A percentile compares a stretch with the other conserved stretches of the same genome.
These are phyloP conservation scores for Delitschia confertaspora DNA, from an alignment of 495 filamentous ascomycete species.

Conservation along the genomic window DNA sequence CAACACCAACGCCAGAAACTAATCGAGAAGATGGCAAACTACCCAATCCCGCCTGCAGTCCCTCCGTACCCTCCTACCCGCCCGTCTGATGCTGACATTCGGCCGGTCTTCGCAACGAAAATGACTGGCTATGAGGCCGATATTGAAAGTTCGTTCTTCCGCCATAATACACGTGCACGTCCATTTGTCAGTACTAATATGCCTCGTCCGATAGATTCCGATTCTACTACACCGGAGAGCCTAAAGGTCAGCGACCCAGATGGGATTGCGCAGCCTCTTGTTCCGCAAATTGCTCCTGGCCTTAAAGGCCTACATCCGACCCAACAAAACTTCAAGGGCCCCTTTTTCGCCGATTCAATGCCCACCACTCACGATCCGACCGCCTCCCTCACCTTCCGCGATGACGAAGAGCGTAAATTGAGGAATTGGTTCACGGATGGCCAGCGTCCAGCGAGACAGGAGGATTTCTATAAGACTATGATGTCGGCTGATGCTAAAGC, in stretches of 20 bases:
- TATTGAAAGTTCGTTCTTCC: constrained; percentile 2
- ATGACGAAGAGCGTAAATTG: constrained; percentile 18
- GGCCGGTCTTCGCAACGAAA: not conserved
- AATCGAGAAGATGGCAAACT: constrained; percentile 9
- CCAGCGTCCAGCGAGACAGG: constrained; percentile 27
- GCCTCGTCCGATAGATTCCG: not conserved
- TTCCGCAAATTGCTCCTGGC: constrained; percentile 10
- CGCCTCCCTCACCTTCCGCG: constrained; percentile 2
- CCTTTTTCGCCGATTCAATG: constrained; percentile 27
- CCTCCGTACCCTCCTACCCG: not conserved
- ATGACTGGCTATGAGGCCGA: not conserved
- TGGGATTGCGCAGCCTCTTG: not conserved
- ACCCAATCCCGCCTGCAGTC: not conserved
- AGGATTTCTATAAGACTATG: constrained; percentile 27
- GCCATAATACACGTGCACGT: constrained; percentile 17
- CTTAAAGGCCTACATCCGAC: constrained; percentile 16
- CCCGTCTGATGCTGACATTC: not conserved
- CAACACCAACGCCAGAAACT: constrained; percentile 4
- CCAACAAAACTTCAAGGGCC: constrained; percentile 26
- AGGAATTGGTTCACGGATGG: constrained; percentile 30
- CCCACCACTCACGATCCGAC: constrained; percentile 15
- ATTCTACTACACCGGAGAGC: constrained; percentile 2
- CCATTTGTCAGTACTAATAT: constrained; percentile 5
- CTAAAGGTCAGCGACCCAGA: constrained; percentile 21
- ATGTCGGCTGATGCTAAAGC: constrained; percentile 5